These are phyloP conservation scores for Castanea crenata DNA, from an alignment of 306 rosid genomes.

Conservation along the genomic window DNA sequence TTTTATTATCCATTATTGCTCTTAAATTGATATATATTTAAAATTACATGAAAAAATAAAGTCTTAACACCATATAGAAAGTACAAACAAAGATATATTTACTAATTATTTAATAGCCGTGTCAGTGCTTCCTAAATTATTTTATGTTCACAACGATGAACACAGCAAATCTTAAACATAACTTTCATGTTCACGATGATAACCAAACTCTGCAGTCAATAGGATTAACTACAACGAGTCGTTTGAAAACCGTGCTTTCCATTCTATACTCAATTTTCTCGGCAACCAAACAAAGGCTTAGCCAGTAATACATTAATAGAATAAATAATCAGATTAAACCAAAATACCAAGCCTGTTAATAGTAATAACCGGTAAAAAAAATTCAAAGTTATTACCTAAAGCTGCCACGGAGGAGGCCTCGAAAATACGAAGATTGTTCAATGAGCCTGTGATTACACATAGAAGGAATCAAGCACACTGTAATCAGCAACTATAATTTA, in stretches of 20 bases:
- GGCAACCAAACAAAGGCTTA: constrained; percentile 3
- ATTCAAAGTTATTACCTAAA: constrained; percentile 47
- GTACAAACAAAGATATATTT: background rate
- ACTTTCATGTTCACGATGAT: too few species aligned
- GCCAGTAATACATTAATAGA: background rate
- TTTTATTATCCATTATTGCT: too few species aligned
- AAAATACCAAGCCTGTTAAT: too few species aligned
- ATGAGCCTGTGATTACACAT: constrained; percentile 44
- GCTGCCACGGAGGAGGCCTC: constrained; percentile 62
- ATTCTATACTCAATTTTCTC: background rate
- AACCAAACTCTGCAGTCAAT: background rate
- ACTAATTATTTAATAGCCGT: background rate
- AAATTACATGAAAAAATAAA: too few species aligned
- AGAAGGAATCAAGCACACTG: background rate
- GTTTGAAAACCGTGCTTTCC: background rate
- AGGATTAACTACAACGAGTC: background rate
- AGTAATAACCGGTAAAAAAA: background rate
- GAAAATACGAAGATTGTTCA: constrained; percentile 59
- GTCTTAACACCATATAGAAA: too few species aligned
- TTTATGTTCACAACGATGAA: background rate
- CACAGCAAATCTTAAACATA: too few species aligned
- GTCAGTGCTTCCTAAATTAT: too few species aligned
- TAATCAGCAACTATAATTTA: background rate
- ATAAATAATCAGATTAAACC: too few species aligned
- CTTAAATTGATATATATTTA: too few species aligned